A percentile compares a stretch with the other conserved stretches of the same genome.
Conservation (phyloP, 805 yeast species). For the Wickerhamiella dianesei region DNA sequence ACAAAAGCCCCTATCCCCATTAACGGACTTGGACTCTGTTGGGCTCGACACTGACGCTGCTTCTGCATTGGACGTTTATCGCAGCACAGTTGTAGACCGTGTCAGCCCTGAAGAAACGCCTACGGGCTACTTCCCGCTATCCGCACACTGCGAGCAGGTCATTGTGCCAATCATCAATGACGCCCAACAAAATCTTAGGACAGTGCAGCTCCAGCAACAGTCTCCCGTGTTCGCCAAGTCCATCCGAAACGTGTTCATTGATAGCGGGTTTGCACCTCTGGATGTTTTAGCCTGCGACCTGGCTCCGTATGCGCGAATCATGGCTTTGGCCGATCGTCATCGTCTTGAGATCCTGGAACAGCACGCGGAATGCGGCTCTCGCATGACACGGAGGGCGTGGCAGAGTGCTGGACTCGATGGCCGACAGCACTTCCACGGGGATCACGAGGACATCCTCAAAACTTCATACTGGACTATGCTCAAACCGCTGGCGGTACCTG, state of each 20-base stretch:
- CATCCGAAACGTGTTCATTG: neutral
- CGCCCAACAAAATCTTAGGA: neutral
- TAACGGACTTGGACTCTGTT: no score
- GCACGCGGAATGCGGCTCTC: constrained; percentile 4
- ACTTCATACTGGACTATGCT: neutral
- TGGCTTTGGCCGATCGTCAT: constrained; percentile 20
- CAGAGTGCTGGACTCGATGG: constrained; percentile 10
- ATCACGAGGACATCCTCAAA: neutral
- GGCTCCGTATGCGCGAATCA: constrained; percentile 21
- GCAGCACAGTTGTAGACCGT: neutral
- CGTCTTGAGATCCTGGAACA: constrained; percentile 6
- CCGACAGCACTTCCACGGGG: constrained; percentile 8
- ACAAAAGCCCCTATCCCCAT: no score
- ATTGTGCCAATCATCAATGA: neutral
- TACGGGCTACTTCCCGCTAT: constrained; percentile 1
- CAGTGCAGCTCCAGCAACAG: neutral
- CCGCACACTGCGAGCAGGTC: constrained; percentile 6
- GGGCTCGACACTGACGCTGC: neutral
- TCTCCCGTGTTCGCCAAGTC: neutral
- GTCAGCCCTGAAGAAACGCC: constrained; percentile 10
- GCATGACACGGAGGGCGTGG: constrained; percentile 9
- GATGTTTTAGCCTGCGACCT: constrained; percentile 14
- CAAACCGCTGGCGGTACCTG: neutral
- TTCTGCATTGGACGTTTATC: neutral
- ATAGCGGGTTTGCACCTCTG: neutral